Conservation (phyloP, 2,329 filamentous ascomycete species). For the Ophiosphaerella korrae region DNA sequence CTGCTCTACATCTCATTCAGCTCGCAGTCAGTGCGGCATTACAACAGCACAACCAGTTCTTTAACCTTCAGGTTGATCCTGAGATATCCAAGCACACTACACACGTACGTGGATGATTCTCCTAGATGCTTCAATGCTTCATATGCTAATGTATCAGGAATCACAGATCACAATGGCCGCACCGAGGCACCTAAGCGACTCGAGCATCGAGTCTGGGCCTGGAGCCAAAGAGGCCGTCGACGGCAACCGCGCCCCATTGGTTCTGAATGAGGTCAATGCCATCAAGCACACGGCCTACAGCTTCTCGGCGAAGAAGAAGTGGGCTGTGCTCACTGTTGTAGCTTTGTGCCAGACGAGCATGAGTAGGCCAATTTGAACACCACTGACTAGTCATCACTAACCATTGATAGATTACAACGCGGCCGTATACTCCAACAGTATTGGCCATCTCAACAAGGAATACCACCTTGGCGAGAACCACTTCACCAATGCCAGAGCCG, state of each 20-base stretch:
- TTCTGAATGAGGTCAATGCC: constrained; percentile 24
- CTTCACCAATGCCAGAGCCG: constrained; percentile 53
- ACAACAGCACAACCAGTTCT: too few species aligned
- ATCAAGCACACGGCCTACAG: constrained; percentile 48
- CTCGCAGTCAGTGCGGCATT: too few species aligned
- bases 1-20: too few species aligned
- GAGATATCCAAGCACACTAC: too few species aligned
- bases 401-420: constrained; percentile 57
- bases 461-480: constrained; percentile 52
- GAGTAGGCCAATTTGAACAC: constrained; percentile 45
- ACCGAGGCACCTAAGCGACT: constrained; percentile 8
- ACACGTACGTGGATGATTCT: too few species aligned
- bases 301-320: constrained; percentile 57
- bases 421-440: constrained; percentile 59
- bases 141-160: background rate
- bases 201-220: background rate
- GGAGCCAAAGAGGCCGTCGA: background rate
- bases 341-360: constrained; percentile 59
- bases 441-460: constrained; percentile 59
- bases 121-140: background rate
- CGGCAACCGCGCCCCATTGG: constrained; percentile 1
- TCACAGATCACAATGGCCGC: constrained; percentile 7
- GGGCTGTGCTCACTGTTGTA: constrained; percentile 58
- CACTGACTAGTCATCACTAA: constrained; percentile 43
- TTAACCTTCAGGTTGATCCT: too few species aligned